Evolutionary conservation across 2,329 filamentous ascomycete genomes (phyloP).

Genomic region (Fusarium algeriense): DNA sequence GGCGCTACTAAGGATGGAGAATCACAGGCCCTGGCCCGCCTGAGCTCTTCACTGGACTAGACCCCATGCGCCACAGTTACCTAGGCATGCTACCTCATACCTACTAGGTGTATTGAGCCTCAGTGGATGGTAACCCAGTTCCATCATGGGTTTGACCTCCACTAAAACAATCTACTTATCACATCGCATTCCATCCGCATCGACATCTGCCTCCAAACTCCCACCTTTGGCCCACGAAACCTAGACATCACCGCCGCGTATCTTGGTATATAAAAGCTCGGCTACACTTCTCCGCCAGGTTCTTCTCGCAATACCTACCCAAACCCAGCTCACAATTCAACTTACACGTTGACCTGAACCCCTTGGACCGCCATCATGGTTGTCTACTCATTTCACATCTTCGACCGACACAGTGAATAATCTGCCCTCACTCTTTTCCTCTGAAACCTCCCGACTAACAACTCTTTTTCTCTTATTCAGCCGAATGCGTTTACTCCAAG

Average conservation of each 20-base stretch:
- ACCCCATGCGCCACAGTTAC: conserved; percentile 5
- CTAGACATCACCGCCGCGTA: background rate
- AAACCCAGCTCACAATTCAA: background rate
- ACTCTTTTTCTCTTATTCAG: conserved; percentile 61
- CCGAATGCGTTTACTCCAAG: conserved; percentile 96
- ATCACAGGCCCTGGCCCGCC: conserved; percentile 4
- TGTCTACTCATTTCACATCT: conserved; percentile 98
- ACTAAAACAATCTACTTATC: conserved; percentile 6
- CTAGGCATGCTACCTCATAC: background rate
- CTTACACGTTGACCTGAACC: conserved; percentile 2
- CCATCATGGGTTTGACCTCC: background rate
- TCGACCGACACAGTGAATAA: conserved; percentile 93
- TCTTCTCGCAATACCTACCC: background rate
- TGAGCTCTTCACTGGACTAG: conserved; percentile 13
- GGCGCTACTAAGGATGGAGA: conserved; percentile 11
- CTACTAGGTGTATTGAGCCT: conserved; percentile 15
- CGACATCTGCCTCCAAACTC: background rate
- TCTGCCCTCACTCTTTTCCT: background rate
- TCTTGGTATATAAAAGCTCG: background rate
- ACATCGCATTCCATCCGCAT: conserved; percentile 9
- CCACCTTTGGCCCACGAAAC: background rate
- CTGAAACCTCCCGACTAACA: conserved; percentile 22
- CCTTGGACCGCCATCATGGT: conserved; percentile 72
- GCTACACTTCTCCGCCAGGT: background rate
- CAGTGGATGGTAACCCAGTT: conserved; percentile 1